Evolutionary conservation across 495 filamentous ascomycete species (phyloP).

Genomic region (Daldinia loculata): DNA sequence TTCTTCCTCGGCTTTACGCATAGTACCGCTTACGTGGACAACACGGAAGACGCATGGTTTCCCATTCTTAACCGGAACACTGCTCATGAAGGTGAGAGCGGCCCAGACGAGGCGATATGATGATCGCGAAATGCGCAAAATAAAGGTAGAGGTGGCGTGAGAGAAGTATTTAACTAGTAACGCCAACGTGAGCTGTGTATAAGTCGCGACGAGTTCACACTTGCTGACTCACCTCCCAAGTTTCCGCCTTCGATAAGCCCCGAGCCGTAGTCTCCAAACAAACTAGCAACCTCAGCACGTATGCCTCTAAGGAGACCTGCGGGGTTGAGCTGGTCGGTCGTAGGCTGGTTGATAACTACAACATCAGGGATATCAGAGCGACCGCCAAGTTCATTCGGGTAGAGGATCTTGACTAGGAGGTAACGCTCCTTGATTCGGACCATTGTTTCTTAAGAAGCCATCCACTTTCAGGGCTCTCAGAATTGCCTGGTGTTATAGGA

Average conservation of each 20-base stretch:
- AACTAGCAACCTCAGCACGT: slow-evolving; percentile 68
- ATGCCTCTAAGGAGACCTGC: slow-evolving; percentile 72
- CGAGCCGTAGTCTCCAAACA: slow-evolving; percentile 93
- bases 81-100: slow-evolving; percentile 82
- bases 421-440: slow-evolving; percentile 96
- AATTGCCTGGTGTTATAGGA: not conserved
- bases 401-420: slow-evolving; percentile 89
- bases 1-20: slow-evolving; percentile 90
- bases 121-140: slow-evolving; percentile 78
- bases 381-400: slow-evolving; percentile 66
- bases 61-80: slow-evolving; percentile 65
- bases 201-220: slow-evolving; percentile 18
- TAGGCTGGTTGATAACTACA: slow-evolving; percentile 79
- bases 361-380: slow-evolving; percentile 59
- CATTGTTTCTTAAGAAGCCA: slow-evolving; percentile 63
- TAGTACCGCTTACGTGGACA: slow-evolving; percentile 92
- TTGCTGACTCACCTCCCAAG: slow-evolving; percentile 23
- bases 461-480: not conserved
- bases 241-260: slow-evolving; percentile 69
- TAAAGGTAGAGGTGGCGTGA: slow-evolving; percentile 89
- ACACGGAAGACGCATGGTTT: slow-evolving; percentile 80
- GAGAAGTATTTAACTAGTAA: slow-evolving; percentile 89
- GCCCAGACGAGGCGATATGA: slow-evolving; percentile 90
- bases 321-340: slow-evolving; percentile 69
- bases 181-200: slow-evolving; percentile 27